Evolutionary conservation across 2,329 filamentous ascomycete species (phyloP).

Genomic region (Alternaria brassicicola): DNA sequence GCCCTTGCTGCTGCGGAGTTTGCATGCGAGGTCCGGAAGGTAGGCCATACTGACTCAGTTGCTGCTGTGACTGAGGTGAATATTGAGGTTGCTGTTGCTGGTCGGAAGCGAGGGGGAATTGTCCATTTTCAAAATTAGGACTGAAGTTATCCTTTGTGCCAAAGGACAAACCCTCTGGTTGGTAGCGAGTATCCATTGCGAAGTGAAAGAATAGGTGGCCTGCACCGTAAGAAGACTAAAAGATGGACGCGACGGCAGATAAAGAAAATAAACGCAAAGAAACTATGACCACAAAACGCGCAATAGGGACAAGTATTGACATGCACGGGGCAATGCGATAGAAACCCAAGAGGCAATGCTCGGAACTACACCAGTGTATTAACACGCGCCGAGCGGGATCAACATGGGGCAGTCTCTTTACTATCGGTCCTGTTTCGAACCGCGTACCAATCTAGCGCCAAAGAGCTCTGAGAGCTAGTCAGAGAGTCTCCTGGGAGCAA

Average conservation of each 20-base stretch:
- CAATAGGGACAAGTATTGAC: slow-evolving; percentile 19
- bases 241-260: slow-evolving; percentile 24
- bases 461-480: slow-evolving; percentile 33
- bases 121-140: slow-evolving; percentile 27
- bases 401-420: slow-evolving; percentile 21
- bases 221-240: slow-evolving; percentile 35
- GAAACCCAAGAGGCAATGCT: slow-evolving; percentile 22
- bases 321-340: slow-evolving; percentile 35
- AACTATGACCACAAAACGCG: slow-evolving; percentile 20
- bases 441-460: slow-evolving; percentile 28
- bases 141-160: slow-evolving; percentile 31
- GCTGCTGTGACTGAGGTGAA: slow-evolving; percentile 13
- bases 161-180: slow-evolving; percentile 35
- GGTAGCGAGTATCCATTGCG: slow-evolving; percentile 42
- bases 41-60: slow-evolving; percentile 13
- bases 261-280: slow-evolving; percentile 12
- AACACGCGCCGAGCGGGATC: slow-evolving; percentile 29
- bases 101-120: slow-evolving; percentile 20
- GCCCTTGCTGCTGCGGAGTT: slow-evolving; percentile 20
- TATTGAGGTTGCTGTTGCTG: slow-evolving; percentile 24
- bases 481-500: slow-evolving; percentile 21
- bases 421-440: slow-evolving; percentile 39
- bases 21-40: slow-evolving; percentile 21
- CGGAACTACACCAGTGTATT: slow-evolving; percentile 31
- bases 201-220: slow-evolving; percentile 34